Evolutionary conservation across 768 basidiomycete genomes (phyloP).

Genomic region (Lactarius akahatsu): DNA sequence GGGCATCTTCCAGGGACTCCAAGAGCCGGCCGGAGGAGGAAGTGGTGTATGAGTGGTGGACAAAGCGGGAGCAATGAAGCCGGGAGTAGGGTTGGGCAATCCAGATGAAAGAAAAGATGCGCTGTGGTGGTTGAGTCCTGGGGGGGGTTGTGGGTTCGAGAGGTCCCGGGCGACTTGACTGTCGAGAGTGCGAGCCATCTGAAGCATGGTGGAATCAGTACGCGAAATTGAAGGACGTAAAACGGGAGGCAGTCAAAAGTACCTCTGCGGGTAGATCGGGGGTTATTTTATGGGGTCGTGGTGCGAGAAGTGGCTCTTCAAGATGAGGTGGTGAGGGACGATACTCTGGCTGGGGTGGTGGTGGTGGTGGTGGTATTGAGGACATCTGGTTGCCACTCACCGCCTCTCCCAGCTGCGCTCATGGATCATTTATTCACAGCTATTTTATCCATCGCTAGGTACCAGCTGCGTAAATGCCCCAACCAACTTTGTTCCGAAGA

Average conservation of each 20-base stretch:
- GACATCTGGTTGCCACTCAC: slow-evolving; percentile 11
- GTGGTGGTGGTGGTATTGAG: slow-evolving; percentile 12
- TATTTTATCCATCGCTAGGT: background rate
- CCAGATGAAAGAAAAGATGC: slow-evolving; percentile 33
- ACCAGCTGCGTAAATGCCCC: background rate
- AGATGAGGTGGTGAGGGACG: slow-evolving; percentile 46
- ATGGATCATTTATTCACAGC: background rate
- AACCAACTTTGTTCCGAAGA: background rate
- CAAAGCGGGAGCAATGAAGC: slow-evolving; percentile 23
- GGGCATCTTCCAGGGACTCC: slow-evolving; percentile 35
- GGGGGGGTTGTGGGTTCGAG: slow-evolving; percentile 29
- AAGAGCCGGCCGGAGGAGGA: slow-evolving; percentile 32
- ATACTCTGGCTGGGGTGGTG: slow-evolving; percentile 11
- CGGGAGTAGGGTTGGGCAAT: slow-evolving; percentile 28
- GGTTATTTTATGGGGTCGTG: slow-evolving; percentile 62
- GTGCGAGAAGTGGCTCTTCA: slow-evolving; percentile 58
- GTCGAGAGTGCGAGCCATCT: slow-evolving; percentile 69
- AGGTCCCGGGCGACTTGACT: slow-evolving; percentile 38
- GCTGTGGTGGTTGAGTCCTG: slow-evolving; percentile 27
- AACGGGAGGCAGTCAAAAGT: slow-evolving; percentile 34
- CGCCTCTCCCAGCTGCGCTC: background rate
- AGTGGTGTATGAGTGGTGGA: slow-evolving; percentile 18
- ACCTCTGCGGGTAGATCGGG: slow-evolving; percentile 63
- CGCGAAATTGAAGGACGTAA: slow-evolving; percentile 21
- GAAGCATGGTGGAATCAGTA: slow-evolving; percentile 28